Percentiles rank a stretch among this genome's conserved stretches.
These are phyloP conservation scores for Rhizoclosmatium globosum DNA, from an alignment of 192 early-diverging fungal genomes.

Conservation along the genomic window DNA sequence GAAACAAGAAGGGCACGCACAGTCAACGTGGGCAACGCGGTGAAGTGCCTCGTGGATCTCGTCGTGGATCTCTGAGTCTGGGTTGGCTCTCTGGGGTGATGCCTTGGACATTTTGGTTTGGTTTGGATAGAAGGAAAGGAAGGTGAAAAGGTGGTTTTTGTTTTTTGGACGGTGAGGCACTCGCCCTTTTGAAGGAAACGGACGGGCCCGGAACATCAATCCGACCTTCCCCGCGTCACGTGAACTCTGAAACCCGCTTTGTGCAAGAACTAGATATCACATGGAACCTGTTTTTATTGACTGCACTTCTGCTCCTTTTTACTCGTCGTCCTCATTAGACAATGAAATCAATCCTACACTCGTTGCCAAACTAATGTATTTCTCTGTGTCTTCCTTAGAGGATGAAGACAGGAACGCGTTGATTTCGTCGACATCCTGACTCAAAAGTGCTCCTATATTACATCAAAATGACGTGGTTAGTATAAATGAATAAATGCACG, in stretches of 20 bases:
- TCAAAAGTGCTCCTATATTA: slow-evolving; percentile 68
- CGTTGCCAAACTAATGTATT: slow-evolving; percentile 75
- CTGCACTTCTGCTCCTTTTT: background rate
- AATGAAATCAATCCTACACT: slow-evolving; percentile 73
- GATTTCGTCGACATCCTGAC: slow-evolving; percentile 81
- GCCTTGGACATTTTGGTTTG: background rate
- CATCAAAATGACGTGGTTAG: slow-evolving; percentile 13
- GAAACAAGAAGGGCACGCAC: too few relatives aligned
- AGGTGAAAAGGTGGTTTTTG: too few relatives aligned
- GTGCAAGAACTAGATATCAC: background rate
- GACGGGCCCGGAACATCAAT: background rate
- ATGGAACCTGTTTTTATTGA: background rate
- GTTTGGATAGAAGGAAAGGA: too few relatives aligned
- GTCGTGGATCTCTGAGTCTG: slow-evolving; percentile 19
- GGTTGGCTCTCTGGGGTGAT: background rate
- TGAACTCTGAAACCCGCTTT: background rate
- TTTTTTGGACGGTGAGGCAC: too few relatives aligned
- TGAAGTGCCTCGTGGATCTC: slow-evolving; percentile 73
- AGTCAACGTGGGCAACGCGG: slow-evolving; percentile 80
- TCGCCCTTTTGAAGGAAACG: background rate
- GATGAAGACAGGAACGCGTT: slow-evolving; percentile 81
- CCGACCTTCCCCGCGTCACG: background rate
- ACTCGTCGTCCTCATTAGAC: slow-evolving; percentile 43
- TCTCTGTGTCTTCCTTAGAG: slow-evolving; percentile 75
- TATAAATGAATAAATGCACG: background rate